phyloP scores from a whole-genome alignment of 2,329 filamentous ascomycete genomes.

The Hypoxylon sp. region DNA sequence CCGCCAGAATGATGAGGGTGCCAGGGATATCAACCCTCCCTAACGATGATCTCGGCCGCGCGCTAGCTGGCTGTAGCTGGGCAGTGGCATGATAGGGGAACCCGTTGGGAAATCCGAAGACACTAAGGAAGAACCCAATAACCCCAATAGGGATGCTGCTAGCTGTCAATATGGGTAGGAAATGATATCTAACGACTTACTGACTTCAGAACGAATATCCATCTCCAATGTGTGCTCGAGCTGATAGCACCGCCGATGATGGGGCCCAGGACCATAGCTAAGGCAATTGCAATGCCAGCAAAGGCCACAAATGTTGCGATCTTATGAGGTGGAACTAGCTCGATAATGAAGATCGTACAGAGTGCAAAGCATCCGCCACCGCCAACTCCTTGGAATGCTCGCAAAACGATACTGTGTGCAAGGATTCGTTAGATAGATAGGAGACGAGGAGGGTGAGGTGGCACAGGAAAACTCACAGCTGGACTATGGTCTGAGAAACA shows the following conservation, averaged over 20 bases:
- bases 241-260: constrained; percentile 22
- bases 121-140: neutral
- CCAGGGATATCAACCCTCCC: constrained; percentile 7
- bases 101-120: constrained; percentile 5
- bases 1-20: constrained; percentile 2
- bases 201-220: constrained; percentile 20
- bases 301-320: constrained; percentile 5
- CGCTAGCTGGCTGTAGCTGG: neutral
- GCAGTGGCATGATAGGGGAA: constrained; percentile 16
- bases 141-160: constrained; percentile 12
- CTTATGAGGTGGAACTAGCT: constrained; percentile 22
- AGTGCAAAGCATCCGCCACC: constrained; percentile 20
- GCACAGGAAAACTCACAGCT: constrained; percentile 9
- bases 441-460: neutral
- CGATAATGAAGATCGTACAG: constrained; percentile 16
- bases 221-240: constrained; percentile 5
- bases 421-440: no score
- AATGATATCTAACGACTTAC: neutral
- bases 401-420: constrained; percentile 8
- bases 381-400: constrained; percentile 28
- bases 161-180: neutral
- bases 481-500: constrained; percentile 14
- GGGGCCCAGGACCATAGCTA: constrained; percentile 8
- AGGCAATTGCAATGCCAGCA: neutral
- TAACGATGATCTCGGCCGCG: neutral